Evolutionary conservation across 2,329 filamentous ascomycete species (phyloP).

Genomic region (Colletotrichum lentis): DNA sequence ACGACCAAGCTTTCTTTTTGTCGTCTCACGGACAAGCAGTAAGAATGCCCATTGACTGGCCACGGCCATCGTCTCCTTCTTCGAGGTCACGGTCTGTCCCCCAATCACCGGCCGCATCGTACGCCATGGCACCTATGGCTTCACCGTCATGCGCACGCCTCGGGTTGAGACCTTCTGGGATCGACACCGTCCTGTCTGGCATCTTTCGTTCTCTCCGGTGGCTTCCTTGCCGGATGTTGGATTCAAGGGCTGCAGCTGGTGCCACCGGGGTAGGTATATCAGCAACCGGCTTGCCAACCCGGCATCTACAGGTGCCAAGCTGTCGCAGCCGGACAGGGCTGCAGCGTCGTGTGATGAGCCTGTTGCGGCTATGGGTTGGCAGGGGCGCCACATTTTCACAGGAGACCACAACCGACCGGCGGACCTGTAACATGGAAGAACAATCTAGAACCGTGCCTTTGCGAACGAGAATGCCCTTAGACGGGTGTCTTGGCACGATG

Average conservation of each 20-base stretch:
- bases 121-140: constrained; percentile 1
- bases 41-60: neutral
- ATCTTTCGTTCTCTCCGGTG: constrained; percentile 8
- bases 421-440: neutral
- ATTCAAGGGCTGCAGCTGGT: constrained; percentile 18
- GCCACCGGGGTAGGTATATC: constrained; percentile 27
- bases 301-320: constrained; percentile 31
- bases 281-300: constrained; percentile 16
- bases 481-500: neutral
- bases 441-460: constrained; percentile 21
- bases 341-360: constrained; percentile 27
- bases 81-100: constrained; percentile 8
- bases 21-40: constrained; percentile 20
- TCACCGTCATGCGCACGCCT: constrained; percentile 8
- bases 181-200: constrained; percentile 11
- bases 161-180: constrained; percentile 6
- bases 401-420: neutral
- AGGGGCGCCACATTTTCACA: constrained; percentile 9
- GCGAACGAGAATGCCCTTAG: neutral
- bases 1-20: constrained; percentile 24
- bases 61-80: constrained; percentile 11
- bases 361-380: constrained; percentile 12
- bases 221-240: constrained; percentile 11
- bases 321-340: constrained; percentile 28
- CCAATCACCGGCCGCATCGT: constrained; percentile 10